Conservation (phyloP, 1,139 yeast species). For the Saccharomycopsis hybrid region DNA sequence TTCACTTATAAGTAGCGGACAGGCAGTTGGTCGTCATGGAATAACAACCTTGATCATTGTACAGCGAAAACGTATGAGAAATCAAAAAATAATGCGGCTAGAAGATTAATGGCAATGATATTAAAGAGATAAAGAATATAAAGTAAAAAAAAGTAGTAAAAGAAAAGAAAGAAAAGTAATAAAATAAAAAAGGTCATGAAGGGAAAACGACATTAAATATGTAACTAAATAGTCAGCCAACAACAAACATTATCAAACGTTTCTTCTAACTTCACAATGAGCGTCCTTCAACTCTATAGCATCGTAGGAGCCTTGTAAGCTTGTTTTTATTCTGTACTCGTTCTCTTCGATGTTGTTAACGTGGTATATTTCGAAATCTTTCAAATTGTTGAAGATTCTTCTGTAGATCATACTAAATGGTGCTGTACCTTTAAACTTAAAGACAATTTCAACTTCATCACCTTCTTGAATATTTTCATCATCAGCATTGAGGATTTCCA, state of each 20-base stretch:
- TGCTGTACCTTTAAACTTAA: slow-evolving; percentile 64
- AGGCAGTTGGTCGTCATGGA: no score
- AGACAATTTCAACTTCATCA: slow-evolving; percentile 66
- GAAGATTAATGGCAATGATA: no score
- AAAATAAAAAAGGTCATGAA: no score
- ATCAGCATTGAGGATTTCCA: slow-evolving; percentile 66
- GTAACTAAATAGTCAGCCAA: no score
- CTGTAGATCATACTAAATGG: slow-evolving; percentile 55
- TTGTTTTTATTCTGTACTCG: slow-evolving; percentile 67
- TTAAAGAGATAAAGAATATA: no score
- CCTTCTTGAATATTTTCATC: slow-evolving; percentile 88
- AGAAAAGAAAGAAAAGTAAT: no score
- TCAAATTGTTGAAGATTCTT: slow-evolving; percentile 30
- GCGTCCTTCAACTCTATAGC: slow-evolving; percentile 83
- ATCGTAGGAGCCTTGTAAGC: slow-evolving; percentile 89
- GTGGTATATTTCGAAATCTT: slow-evolving; percentile 23
- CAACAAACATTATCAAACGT: slow-evolving; percentile 1
- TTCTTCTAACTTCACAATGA: slow-evolving; percentile 53
- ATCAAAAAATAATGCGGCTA: no score
- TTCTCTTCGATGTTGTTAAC: slow-evolving; percentile 26
- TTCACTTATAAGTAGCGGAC: no score
- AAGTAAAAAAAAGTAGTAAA: no score
- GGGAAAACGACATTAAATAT: no score
- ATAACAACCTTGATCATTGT: no score
- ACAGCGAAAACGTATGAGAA: no score